These are phyloP conservation scores for Pleurotus tuber-regium DNA, from an alignment of 768 basidiomycete species.

Conservation along the genomic window DNA sequence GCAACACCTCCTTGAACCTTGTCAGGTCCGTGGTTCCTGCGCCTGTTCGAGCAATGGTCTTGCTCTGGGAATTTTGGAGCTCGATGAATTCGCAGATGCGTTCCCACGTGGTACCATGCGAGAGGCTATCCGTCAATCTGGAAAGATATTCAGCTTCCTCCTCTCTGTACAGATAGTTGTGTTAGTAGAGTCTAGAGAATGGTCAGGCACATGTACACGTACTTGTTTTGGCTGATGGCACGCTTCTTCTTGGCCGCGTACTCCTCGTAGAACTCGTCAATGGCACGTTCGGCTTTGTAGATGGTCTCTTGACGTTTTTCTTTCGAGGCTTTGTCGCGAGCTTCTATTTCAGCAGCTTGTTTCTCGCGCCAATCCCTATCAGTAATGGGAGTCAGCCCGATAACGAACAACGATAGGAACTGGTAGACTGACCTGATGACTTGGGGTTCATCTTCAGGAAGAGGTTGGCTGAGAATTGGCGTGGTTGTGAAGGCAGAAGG, in stretches of 20 bases:
- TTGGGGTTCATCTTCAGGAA: conserved; percentile 80
- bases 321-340: conserved; percentile 79
- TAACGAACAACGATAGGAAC: background rate
- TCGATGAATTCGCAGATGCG: conserved; percentile 86
- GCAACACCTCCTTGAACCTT: conserved; percentile 89
- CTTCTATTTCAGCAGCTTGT: conserved; percentile 79
- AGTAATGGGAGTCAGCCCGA: background rate
- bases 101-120: conserved; percentile 93
- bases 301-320: conserved; percentile 80
- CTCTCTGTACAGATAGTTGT: conserved; percentile 51
- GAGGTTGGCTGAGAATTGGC: conserved; percentile 65
- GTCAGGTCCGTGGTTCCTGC: conserved; percentile 86
- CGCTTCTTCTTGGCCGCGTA: conserved; percentile 78
- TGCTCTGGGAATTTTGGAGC: conserved; percentile 95
- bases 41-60: conserved; percentile 86
- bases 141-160: conserved; percentile 80
- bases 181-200: background rate
- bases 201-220: conserved; percentile 21
- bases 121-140: conserved; percentile 69
- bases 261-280: conserved; percentile 88
- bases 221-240: conserved; percentile 96
- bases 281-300: conserved; percentile 77
- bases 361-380: conserved; percentile 87
- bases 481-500: conserved; percentile 68
- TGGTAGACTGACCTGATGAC: conserved; percentile 70